A percentile compares a stretch with the other conserved stretches of the same genome.
These are phyloP conservation scores for Globisporangium alternatum DNA, from an alignment of 352 stramenopile genomes.

Conservation along the genomic window DNA sequence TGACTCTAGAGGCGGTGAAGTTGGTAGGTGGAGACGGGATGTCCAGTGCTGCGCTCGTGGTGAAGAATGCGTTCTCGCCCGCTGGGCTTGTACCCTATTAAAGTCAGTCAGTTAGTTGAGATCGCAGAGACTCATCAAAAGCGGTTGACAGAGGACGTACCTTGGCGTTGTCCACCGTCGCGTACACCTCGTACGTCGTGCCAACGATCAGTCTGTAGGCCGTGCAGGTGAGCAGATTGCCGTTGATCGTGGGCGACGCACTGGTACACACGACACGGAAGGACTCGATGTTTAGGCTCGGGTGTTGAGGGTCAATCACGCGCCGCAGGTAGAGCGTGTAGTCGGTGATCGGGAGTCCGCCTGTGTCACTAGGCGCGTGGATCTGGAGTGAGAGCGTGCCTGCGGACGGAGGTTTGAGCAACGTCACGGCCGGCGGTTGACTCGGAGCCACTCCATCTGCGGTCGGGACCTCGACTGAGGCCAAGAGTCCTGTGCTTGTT, in stretches of 20 bases:
- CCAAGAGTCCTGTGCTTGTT: not conserved
- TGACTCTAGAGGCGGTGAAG: constrained; percentile 30
- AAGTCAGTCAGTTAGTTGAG: not conserved
- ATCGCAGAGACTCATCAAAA: not conserved
- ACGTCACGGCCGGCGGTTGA: constrained; percentile 14
- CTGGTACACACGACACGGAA: constrained; percentile 11
- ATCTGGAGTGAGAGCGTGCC: constrained; percentile 43
- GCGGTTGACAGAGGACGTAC: constrained; percentile 19
- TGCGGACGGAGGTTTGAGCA: constrained; percentile 23
- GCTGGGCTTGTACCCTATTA: constrained; percentile 32
- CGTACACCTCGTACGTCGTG: constrained; percentile 50
- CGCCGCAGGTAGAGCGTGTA: constrained; percentile 37
- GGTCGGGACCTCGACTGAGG: constrained; percentile 23
- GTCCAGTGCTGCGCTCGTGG: constrained; percentile 25
- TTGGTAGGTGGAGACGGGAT: constrained; percentile 43
- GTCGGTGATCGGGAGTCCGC: constrained; percentile 30
- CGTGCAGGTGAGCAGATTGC: constrained; percentile 23
- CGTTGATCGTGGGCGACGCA: not conserved
- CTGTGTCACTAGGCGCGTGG: constrained; percentile 24
- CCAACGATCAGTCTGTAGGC: constrained; percentile 32
- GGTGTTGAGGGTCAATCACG: not conserved
- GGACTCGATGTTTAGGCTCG: not conserved
- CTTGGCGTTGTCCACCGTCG: constrained; percentile 33
- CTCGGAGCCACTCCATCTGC: constrained; percentile 19
- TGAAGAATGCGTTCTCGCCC: constrained; percentile 19